Conservation (phyloP, 169 alveolate genomes). For the Cryptosporidium muris region DNA sequence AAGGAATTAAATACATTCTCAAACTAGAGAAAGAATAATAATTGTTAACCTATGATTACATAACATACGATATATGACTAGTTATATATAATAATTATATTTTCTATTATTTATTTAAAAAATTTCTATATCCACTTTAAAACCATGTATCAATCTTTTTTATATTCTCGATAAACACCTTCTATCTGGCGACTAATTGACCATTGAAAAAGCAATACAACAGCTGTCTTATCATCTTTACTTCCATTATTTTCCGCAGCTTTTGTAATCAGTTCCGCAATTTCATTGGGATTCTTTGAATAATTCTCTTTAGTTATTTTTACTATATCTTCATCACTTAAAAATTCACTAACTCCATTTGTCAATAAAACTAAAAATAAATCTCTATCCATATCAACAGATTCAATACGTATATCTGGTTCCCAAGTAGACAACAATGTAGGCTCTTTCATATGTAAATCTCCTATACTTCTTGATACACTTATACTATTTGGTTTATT, state of each 20-base stretch:
- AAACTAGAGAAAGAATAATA: too few relatives aligned
- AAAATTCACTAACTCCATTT: conserved; percentile 50
- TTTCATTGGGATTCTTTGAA: conserved; percentile 28
- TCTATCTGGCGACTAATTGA: neutral
- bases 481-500: conserved; percentile 31
- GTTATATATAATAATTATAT: too few relatives aligned
- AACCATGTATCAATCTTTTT: too few relatives aligned
- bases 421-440: conserved; percentile 31
- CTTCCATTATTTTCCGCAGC: conserved; percentile 59
- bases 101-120: too few relatives aligned
- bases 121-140: too few relatives aligned
- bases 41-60: too few relatives aligned
- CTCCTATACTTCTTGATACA: conserved; percentile 66
- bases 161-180: too few relatives aligned
- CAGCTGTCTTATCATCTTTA: conserved; percentile 64
- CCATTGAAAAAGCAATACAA: conserved; percentile 55
- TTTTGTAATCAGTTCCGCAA: conserved; percentile 24
- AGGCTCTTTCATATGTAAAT: conserved; percentile 50
- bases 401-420: conserved; percentile 45
- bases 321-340: conserved; percentile 45
- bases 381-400: conserved; percentile 44
- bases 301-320: conserved; percentile 16
- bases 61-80: too few relatives aligned
- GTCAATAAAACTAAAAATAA: conserved; percentile 53
- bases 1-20: too few relatives aligned